Evolutionary conservation across 352 stramenopile species (phyloP).

Genomic region (Globisporangium emineosum): DNA sequence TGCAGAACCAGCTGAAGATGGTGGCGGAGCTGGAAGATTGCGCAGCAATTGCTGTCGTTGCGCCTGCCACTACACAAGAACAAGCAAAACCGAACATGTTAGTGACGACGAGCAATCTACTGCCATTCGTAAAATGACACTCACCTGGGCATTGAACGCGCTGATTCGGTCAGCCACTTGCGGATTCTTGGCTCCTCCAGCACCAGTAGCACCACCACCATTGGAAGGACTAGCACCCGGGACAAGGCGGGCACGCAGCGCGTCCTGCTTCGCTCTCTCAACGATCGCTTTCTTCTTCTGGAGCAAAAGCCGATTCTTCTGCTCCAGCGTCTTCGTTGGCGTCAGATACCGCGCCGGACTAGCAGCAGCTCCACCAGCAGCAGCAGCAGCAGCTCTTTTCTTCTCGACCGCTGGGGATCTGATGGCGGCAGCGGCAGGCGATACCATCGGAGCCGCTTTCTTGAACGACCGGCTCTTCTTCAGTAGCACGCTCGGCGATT

Average conservation of each 20-base stretch:
- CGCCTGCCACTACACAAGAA: constrained; percentile 34
- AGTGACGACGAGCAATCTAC: background rate
- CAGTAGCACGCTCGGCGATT: constrained; percentile 8
- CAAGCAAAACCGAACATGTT: background rate
- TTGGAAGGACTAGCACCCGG: background rate
- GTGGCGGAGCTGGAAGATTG: constrained; percentile 18
- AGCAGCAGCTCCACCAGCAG: background rate
- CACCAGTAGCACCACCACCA: background rate
- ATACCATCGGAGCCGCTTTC: constrained; percentile 6
- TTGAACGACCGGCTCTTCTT: constrained; percentile 20
- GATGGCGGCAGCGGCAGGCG: background rate
- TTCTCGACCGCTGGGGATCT: constrained; percentile 2
- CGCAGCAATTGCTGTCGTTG: constrained; percentile 39
- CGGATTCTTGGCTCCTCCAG: background rate
- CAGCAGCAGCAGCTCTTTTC: background rate
- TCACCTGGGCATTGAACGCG: constrained; percentile 58
- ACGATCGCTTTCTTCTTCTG: constrained; percentile 25
- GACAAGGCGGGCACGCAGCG: background rate
- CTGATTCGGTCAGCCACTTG: constrained; percentile 34
- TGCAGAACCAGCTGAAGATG: constrained; percentile 6
- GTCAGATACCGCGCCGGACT: constrained; percentile 13
- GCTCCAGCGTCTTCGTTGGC: constrained; percentile 14
- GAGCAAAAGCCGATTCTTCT: constrained; percentile 18
- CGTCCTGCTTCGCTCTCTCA: constrained; percentile 21
- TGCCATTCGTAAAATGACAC: background rate